A percentile compares a stretch with the other conserved stretches of the same genome.
Evolutionary conservation across 1,284 basidiomycete genomes (phyloP).

Genomic region (Ganoderma lucidum): DNA sequence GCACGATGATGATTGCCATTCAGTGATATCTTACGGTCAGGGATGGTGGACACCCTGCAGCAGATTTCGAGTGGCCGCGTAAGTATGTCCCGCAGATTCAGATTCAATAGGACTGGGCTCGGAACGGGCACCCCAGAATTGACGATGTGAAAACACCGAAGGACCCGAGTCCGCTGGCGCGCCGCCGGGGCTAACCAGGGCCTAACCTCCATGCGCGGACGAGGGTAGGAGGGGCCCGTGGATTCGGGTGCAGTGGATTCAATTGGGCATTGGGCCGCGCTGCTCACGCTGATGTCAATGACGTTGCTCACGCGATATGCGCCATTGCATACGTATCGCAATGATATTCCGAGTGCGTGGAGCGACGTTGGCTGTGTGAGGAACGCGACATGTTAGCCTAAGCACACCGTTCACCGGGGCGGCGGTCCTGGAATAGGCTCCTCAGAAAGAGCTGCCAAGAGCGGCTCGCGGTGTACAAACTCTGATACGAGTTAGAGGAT

Average conservation of each 20-base stretch:
- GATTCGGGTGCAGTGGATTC: not conserved
- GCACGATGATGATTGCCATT: conserved; percentile 1
- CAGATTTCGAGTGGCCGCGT: not conserved
- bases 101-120: not conserved
- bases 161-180: not conserved
- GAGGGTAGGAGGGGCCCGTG: not conserved
- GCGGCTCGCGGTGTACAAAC: not conserved
- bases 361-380: not conserved
- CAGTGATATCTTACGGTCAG: not conserved
- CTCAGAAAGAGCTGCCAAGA: not conserved
- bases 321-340: conserved; percentile 7
- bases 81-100: not conserved
- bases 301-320: conserved; percentile 25
- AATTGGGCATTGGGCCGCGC: conserved; percentile 14
- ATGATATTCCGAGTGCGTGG: conserved; percentile 9
- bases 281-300: conserved; percentile 17
- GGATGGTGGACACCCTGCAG: not conserved
- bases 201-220: not conserved
- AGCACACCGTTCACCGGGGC: too few species aligned
- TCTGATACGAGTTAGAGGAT: not conserved
- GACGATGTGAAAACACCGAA: conserved; percentile 26
- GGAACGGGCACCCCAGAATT: conserved; percentile 28
- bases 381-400: not conserved
- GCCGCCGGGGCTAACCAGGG: not conserved
- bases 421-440: not conserved